Base-by-base conservation (phyloP, 257 asterid genomes). In the Eucommia ulmoides region DNA sequence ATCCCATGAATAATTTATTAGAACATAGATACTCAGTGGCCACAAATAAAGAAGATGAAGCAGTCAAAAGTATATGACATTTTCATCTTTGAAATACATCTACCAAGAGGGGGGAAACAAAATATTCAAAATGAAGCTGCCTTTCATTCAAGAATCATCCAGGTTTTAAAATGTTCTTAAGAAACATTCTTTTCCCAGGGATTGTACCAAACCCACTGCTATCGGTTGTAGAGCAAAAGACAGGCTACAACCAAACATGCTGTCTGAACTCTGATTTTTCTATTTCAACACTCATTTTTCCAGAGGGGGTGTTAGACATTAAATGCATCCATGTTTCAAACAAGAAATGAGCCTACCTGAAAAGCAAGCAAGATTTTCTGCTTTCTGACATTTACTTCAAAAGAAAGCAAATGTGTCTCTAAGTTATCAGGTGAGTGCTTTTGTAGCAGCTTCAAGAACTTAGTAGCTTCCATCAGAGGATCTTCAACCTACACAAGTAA, bases 361-460 rank as follows among this genome's bases (percentile, higher is more conserved):
- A 86, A 70, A 51, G 94, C 91, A 54, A 86, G 89, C 58, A 91
- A 67, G 24, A 67, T 77, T 71, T 79, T 91, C 70, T 79, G 76
- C 71, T 69, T 86, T 75, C 98, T 80, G 83, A 77, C 77, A 62
- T 91, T 74, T 62, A 86, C 94, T 85, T 86, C 95, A 59, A 86
- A 91, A 42, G 95, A 83, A 44, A 86, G 80, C 47, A 83, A 63
- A 69, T 91, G 96, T 9, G 98, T 86, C 71, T 81, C 92, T 62
- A 83, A 64, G 62, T 59, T 70, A 58, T 91, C 82, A 58, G 93
- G 68, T 45, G 98, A 91, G 57, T 91, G 93, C 68, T 79, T 78
- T 80, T 86, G 96, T 45, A 86, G 96, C 45, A 81, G 85, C 78
- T 83, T 86, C 83, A 83, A 74, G 79, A 80, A 86, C 75, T 81